Evolutionary conservation across 164 flowering plant species (phyloP).

Genomic region (Vitis labrusca): DNA sequence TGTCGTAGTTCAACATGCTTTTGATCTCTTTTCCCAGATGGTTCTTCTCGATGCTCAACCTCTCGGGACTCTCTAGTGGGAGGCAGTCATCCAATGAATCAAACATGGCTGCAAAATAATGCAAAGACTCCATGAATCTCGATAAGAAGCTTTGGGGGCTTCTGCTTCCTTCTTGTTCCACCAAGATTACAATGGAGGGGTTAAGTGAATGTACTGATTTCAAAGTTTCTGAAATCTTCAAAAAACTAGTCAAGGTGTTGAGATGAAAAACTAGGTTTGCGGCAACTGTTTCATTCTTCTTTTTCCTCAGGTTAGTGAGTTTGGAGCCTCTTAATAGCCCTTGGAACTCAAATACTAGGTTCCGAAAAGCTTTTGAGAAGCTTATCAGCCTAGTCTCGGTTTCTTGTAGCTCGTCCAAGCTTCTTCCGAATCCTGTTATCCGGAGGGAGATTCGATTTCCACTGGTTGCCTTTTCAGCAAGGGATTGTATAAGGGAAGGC

Average conservation of each 20-base stretch:
- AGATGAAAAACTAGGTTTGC: constrained; percentile 57
- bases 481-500: constrained; percentile 82
- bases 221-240: constrained; percentile 46
- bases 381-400: constrained; percentile 56
- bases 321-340: constrained; percentile 50
- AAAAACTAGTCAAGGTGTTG: constrained; percentile 28
- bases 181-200: constrained; percentile 55
- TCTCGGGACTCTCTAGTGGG: constrained; percentile 51
- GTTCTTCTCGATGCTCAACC: constrained; percentile 66
- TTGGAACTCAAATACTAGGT: constrained; percentile 53
- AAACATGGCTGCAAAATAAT: constrained; percentile 75
- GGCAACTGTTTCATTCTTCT: constrained; percentile 59
- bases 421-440: constrained; percentile 55
- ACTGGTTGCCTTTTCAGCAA: constrained; percentile 57
- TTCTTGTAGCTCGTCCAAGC: constrained; percentile 52
- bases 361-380: constrained; percentile 51
- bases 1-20: constrained; percentile 41
- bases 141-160: constrained; percentile 50
- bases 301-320: constrained; percentile 23
- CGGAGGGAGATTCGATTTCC: constrained; percentile 35
- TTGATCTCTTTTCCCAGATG: constrained; percentile 70
- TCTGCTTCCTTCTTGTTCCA: constrained; percentile 61
- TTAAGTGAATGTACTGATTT: constrained; percentile 35
- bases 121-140: constrained; percentile 74
- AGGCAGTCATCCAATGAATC: constrained; percentile 74